Conservation (phyloP, 2,329 filamentous ascomycete species). For the Pseudohalonectria lignicola region DNA sequence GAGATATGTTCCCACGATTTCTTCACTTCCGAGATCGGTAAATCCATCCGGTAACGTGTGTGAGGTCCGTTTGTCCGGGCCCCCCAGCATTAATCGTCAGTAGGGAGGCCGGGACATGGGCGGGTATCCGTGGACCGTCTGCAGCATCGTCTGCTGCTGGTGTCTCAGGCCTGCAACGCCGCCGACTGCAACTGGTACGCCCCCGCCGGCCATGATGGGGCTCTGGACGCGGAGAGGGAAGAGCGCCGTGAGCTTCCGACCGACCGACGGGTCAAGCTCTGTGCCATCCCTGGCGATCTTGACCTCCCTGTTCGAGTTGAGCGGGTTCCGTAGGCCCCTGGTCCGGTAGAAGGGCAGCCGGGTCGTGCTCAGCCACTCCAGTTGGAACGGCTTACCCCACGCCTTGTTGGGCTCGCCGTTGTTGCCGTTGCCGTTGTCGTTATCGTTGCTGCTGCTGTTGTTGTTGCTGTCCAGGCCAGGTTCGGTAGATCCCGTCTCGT, state of each 20-base stretch:
- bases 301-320: conserved; percentile 91
- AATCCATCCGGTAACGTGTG: too few species aligned
- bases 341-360: conserved; percentile 83
- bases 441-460: conserved; percentile 25
- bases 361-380: conserved; percentile 81
- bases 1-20: too few species aligned
- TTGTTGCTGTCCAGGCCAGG: too few species aligned
- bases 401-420: conserved; percentile 41
- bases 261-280: conserved; percentile 76
- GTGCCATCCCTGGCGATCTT: conserved; percentile 95
- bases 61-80: too few species aligned
- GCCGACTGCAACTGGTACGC: conserved; percentile 8
- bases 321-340: conserved; percentile 77
- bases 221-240: conserved; percentile 51
- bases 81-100: too few species aligned
- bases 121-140: too few species aligned
- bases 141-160: neutral
- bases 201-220: too few species aligned
- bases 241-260: conserved; percentile 63
- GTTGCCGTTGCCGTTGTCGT: conserved; percentile 23
- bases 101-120: too few species aligned
- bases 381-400: conserved; percentile 84
- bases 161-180: conserved; percentile 3
- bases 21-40: too few species aligned
- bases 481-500: too few species aligned